Percentiles rank a stretch among this genome's conserved stretches.
These are phyloP conservation scores for Persicaria tinctoria DNA, from an alignment of 148 eudicot genomes.

Conservation along the genomic window DNA sequence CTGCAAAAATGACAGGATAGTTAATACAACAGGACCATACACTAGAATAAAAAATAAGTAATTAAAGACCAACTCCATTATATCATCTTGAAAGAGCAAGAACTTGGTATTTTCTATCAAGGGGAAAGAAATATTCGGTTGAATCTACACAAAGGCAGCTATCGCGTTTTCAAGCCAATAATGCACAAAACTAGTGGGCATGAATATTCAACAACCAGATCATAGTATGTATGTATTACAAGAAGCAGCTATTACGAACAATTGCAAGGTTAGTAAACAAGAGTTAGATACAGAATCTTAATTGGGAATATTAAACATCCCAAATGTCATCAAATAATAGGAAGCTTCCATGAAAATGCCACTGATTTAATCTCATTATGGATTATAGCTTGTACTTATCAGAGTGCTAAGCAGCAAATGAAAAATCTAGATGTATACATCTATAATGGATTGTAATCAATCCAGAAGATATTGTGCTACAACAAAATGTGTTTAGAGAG, in stretches of 20 bases:
- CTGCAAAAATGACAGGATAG: conserved; percentile 26
- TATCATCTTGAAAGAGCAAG: background rate
- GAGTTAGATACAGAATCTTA: background rate
- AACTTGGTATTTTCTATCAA: background rate
- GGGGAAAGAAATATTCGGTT: background rate
- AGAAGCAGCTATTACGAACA: conserved; percentile 2
- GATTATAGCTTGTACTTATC: background rate
- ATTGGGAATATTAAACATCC: background rate
- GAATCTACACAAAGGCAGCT: background rate
- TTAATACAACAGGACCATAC: background rate
- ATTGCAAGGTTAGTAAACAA: background rate
- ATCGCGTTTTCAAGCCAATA: background rate
- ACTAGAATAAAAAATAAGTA: background rate
- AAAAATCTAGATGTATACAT: background rate
- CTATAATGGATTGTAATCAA: background rate
- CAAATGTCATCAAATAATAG: background rate
- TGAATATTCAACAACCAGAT: background rate
- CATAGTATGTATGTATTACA: background rate
- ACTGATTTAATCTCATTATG: background rate
- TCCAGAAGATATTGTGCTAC: background rate
- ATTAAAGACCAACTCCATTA: background rate
- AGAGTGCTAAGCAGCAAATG: background rate
- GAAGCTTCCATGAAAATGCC: background rate
- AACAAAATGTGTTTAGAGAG: background rate
- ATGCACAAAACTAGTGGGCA: background rate